Conservation (phyloP, 2,329 filamentous ascomycete species). For the Aspergillus eucalypticola region DNA sequence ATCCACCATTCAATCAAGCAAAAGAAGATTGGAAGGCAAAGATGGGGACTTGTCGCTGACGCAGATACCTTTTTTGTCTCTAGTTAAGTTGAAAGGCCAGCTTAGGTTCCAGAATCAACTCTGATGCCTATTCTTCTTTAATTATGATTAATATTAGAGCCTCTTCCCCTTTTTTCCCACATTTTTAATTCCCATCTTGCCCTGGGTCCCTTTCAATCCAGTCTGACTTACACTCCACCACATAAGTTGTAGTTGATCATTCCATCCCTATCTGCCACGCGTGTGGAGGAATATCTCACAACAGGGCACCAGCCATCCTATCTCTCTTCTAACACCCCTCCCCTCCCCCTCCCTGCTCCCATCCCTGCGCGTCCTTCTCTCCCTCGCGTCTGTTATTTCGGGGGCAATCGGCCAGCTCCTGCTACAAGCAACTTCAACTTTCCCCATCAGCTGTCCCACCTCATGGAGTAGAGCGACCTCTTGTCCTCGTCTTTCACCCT, state of each 20-base stretch:
- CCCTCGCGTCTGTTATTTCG: not conserved
- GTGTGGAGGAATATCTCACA: conserved; percentile 1
- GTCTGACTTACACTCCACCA: not conserved
- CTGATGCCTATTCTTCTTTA: not conserved
- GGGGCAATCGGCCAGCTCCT: not conserved
- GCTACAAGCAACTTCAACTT: not conserved
- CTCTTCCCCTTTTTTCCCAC: not conserved
- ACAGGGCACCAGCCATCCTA: not conserved
- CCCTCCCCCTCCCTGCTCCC: not conserved
- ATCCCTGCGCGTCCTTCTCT: not conserved
- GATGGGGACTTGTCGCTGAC: not conserved
- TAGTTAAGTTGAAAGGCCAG: not conserved
- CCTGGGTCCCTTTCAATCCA: not conserved
- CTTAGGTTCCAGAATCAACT: no score
- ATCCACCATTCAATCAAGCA: not conserved
- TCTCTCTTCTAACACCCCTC: not conserved
- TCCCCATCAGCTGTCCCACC: not conserved
- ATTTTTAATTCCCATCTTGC: not conserved
- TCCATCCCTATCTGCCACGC: conserved; percentile 3
- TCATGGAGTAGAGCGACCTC: conserved; percentile 17
- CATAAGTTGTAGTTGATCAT: not conserved
- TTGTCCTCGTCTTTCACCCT: not conserved
- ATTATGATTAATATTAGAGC: not conserved
- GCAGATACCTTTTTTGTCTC: not conserved
- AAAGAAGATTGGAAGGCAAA: not conserved